Base-by-base conservation (phyloP, 208 protist genomes). In the Acanthamoeba sp. region DNA sequence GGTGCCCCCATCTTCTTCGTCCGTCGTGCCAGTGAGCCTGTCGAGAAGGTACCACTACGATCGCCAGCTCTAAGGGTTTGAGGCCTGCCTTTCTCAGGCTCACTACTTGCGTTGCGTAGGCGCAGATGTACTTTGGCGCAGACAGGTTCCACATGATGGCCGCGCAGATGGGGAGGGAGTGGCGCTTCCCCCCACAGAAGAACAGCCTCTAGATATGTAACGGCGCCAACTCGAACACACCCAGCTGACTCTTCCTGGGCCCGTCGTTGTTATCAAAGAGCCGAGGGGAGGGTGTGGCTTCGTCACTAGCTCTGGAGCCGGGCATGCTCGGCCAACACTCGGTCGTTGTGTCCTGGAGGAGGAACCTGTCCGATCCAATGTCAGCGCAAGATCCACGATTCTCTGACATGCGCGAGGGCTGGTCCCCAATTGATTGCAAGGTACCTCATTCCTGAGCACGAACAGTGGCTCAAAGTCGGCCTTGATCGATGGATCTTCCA, bases 91-190 rank as follows among this genome's bases (percentile, higher is more conserved):
- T 6, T 20, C n/a, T 71, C 29, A 0, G 7, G 12, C 22, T 12
- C 16, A 3, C 20, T 6, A 7, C 22, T 29, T 55, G 7, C n/a
- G n/a, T 24, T 3, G 48, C 18, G 3, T 18, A 91, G 85, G 85
- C 57, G 4, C 36, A 71, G 36, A 91, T 91, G 85, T 73, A 73
- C 57, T 91, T 91, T 45, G 85, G 85, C 12, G 50, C 85, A 18
- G 85, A 91, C 27, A 66, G 85, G 38, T 91, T 91, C 85, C 85
- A 91, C 40, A 32, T 55, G n/a, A 91, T 91, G 4, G 85, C 85
- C 7, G 42, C 78, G 4, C 38, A 87, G 45, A 87, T 87, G 45
- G 78, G 78, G 32, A 50, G 42, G 45, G 45, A 59, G 78, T 87
- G 78, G 78, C 45, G 14, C 42, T 87, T 62, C 48, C 45, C 78